Percentiles rank a stretch among this genome's conserved stretches.
These are phyloP conservation scores for Zalaria obscura DNA, from an alignment of 2,329 filamentous ascomycete genomes.

Conservation along the genomic window DNA sequence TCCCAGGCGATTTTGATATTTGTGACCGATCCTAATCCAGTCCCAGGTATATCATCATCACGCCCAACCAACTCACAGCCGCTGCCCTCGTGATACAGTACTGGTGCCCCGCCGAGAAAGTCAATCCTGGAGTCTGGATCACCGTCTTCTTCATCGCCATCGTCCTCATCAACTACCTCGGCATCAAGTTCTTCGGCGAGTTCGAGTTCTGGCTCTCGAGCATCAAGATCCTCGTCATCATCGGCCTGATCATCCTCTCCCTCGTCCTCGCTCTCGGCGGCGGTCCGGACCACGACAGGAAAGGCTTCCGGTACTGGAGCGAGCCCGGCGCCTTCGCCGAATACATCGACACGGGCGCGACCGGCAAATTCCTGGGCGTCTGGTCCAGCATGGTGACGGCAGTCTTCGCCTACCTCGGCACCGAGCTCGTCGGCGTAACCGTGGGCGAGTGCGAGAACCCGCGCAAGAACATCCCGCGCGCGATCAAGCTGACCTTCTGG, in stretches of 20 bases:
- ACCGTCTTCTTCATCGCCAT: constrained; percentile 37
- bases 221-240: constrained; percentile 31
- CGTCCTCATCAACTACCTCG: constrained; percentile 32
- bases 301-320: constrained; percentile 31
- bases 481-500: constrained; percentile 69
- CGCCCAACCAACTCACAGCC: constrained; percentile 73
- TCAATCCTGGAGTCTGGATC: constrained; percentile 72
- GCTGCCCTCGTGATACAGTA: constrained; percentile 65
- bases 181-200: constrained; percentile 46
- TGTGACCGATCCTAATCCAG: constrained; percentile 1
- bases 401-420: constrained; percentile 66
- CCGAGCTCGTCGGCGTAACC: constrained; percentile 64
- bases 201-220: constrained; percentile 35
- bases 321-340: constrained; percentile 29
- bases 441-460: constrained; percentile 71
- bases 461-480: constrained; percentile 59
- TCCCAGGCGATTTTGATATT: background rate
- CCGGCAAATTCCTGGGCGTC: constrained; percentile 30
- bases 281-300: constrained; percentile 22
- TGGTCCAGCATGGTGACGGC: constrained; percentile 49
- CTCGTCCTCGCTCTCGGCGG: constrained; percentile 29
- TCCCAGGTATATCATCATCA: constrained; percentile 58
- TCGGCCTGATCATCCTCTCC: constrained; percentile 30
- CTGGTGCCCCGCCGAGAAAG: constrained; percentile 50
- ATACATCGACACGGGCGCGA: constrained; percentile 19